A percentile compares a stretch with the other conserved stretches of the same genome.
phyloP scores from a whole-genome alignment of 148 eudicot species.

The Arbutus unedo region DNA sequence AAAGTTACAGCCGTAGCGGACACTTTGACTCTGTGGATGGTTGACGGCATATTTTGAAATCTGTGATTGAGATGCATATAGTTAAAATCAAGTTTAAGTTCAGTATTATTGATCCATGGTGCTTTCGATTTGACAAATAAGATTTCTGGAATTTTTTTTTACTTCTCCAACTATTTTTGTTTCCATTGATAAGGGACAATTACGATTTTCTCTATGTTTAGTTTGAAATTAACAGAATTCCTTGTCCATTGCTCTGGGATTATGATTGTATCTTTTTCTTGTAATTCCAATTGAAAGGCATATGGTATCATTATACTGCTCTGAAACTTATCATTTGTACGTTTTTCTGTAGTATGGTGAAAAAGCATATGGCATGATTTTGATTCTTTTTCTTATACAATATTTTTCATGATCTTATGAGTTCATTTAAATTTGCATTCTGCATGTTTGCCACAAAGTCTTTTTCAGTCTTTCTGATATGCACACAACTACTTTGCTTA shows the following conservation, averaged over 20 bases:
- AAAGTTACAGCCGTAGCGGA: not conserved
- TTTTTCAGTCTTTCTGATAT: constrained; percentile 6
- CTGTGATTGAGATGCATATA: not conserved
- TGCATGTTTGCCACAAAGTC: not conserved
- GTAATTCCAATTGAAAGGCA: not conserved
- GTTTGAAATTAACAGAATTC: not conserved
- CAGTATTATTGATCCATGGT: not conserved
- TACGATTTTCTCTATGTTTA: not conserved
- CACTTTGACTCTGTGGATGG: not conserved
- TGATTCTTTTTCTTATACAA: not conserved
- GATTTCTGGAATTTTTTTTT: not conserved
- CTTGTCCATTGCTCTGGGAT: too few species aligned
- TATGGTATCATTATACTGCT: not conserved
- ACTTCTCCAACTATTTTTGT: not conserved
- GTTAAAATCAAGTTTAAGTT: not conserved
- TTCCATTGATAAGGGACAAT: not conserved
- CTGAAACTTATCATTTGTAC: not conserved
- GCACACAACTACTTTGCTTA: not conserved
- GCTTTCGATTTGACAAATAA: not conserved
- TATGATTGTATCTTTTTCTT: too few species aligned
- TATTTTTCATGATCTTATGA: not conserved
- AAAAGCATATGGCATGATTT: not conserved
- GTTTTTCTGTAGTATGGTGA: not conserved
- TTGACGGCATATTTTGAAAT: not conserved
- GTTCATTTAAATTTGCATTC: not conserved